Evolutionary conservation across 495 filamentous ascomycete genomes (phyloP), one percentile per base, ranked within the genome.

Genomic region (Copromyces sp.): DNA sequence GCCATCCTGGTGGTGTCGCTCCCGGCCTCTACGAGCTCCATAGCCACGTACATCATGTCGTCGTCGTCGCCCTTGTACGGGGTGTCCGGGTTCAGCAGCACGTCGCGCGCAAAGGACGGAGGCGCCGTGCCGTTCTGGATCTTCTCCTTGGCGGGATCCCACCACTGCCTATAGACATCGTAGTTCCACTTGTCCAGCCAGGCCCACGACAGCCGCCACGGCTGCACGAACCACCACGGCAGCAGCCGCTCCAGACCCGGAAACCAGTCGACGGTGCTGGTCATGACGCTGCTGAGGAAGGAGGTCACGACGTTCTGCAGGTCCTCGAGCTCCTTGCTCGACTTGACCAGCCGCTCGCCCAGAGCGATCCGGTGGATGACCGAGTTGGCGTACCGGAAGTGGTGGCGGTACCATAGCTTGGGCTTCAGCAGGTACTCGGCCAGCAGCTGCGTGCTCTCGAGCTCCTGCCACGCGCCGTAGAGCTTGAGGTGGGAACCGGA

Each of bases 41-140:
- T 78, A 2, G 74, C 71, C 14, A 84, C 75, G 70, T 84, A 86
- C 83, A 86, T 85, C 12, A 78, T 78, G 69, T 85, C 80, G n/a
- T 82, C 79, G 11, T 84, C 81, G 39, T 78, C 71, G 6, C 82
- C 82, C 3, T 74, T 76, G 73, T 79, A 84, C 71, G 79, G 80
- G 1, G 77, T 80, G 29, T 82, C 81, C n/a, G 74, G 70, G n/a
- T 81, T 71, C 12, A 83, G 53, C n/a, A 84, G 75, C 3, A 78
- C 75, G 71, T 86, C 81, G 8, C 74, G 74, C n/a, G 73, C 69
- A 35, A 78, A 81, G 9, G 75, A 81, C 6, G 79, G 77, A 6
- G 73, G 70, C 29, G 75, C 74, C 2, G 75, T 74, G 11, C 76
- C 80, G 37, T 71, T 73, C 5, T 69, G 40, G 68, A 79, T 73